These are phyloP conservation scores for Boletus insuetus DNA, from an alignment of 768 basidiomycete species.

Conservation along the genomic window DNA sequence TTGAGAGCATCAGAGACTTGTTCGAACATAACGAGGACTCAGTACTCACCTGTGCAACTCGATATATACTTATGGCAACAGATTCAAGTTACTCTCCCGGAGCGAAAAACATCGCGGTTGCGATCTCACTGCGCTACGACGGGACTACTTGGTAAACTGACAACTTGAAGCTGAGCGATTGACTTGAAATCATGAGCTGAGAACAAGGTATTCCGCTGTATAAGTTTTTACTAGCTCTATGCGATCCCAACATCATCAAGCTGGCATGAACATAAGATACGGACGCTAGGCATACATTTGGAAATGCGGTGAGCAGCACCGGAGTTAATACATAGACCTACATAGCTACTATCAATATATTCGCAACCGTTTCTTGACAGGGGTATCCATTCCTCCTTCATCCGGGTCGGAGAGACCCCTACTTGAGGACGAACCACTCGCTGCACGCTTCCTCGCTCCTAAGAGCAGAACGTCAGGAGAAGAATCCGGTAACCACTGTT, in stretches of 20 bases:
- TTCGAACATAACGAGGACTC: not conserved
- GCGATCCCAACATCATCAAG: too few species aligned
- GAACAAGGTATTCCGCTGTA: too few species aligned
- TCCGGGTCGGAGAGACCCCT: constrained; percentile 15
- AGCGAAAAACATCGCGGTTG: too few species aligned
- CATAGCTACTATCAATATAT: not conserved
- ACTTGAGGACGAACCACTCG: constrained; percentile 28
- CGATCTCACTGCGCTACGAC: too few species aligned
- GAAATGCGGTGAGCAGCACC: not conserved
- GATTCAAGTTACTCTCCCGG: too few species aligned
- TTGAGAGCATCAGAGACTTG: not conserved
- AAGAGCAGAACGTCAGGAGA: constrained; percentile 44
- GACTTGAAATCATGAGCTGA: too few species aligned
- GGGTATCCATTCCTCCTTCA: constrained; percentile 16
- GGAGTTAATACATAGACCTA: constrained; percentile 2
- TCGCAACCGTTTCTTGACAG: constrained; percentile 27
- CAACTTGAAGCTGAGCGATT: too few species aligned
- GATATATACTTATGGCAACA: too few species aligned
- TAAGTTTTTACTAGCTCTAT: too few species aligned
- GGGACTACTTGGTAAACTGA: too few species aligned
- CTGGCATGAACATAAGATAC: too few species aligned
- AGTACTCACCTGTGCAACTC: too few species aligned
- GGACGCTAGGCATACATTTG: not conserved
- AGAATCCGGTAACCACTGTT: constrained; percentile 39
- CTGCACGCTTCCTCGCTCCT: constrained; percentile 22